Percentiles rank a stretch among this genome's conserved stretches.
Conservation (phyloP, 1,139 yeast species). For the Maudiozyma humilis region DNA sequence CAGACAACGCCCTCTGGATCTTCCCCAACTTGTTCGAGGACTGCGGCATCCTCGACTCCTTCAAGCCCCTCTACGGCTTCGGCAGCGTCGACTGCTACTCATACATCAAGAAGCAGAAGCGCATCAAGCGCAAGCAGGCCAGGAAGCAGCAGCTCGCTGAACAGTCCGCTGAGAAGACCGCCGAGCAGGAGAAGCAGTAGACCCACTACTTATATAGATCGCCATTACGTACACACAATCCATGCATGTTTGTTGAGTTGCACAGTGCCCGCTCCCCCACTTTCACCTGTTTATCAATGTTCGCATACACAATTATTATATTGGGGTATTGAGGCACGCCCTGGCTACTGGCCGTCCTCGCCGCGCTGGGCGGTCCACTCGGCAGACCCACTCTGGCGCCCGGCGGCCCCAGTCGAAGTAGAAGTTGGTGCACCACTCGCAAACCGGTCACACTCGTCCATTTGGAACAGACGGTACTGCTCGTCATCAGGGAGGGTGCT, state of each 20-base stretch:
- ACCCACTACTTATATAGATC: no score
- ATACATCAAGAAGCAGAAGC: constrained; percentile 31
- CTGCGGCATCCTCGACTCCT: constrained; percentile 88
- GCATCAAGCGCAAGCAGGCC: constrained; percentile 28
- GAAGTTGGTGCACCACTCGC: constrained; percentile 23
- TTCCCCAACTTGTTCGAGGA: constrained; percentile 95
- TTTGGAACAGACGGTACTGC: constrained; percentile 29
- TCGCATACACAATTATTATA: no score
- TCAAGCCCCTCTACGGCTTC: constrained; percentile 84
- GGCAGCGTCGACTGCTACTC: constrained; percentile 42
- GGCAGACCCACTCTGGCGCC: constrained; percentile 67
- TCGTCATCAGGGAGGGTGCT: constrained; percentile 30
- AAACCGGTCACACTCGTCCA: constrained; percentile 37
- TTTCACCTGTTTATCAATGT: no score
- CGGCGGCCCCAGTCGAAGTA: constrained; percentile 20
- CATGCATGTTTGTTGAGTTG: no score
- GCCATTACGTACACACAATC: no score
- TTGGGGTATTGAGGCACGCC: no score
- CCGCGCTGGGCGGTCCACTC: constrained; percentile 74
- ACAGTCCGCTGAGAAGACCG: neutral
- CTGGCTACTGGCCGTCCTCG: constrained; percentile 52
- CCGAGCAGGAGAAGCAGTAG: no score
- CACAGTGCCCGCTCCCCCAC: no score
- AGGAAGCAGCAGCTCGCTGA: constrained; percentile 6
- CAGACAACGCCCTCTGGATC: constrained; percentile 66